Conservation (phyloP, 2,329 filamentous ascomycete species). For the Teratosphaeria viscida region DNA sequence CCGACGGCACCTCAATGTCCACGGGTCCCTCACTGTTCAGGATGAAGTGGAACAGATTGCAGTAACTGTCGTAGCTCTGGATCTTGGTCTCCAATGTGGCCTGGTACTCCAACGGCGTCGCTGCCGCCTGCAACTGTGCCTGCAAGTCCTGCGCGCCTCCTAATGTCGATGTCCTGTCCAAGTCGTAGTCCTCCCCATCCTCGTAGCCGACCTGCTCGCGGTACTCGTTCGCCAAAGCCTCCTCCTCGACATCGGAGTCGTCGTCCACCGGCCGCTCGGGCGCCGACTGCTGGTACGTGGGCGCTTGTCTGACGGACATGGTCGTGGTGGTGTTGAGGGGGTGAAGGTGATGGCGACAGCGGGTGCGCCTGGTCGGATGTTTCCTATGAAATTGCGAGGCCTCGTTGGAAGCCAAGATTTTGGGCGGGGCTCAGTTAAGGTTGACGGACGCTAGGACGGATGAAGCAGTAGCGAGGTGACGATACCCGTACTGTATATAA, state of each 20-base stretch:
- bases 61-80: conserved; percentile 98
- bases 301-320: conserved; percentile 31
- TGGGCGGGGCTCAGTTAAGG: background rate
- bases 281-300: conserved; percentile 31
- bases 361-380: background rate
- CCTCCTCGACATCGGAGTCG: conserved; percentile 86
- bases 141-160: conserved; percentile 84
- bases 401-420: background rate
- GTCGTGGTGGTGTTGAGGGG: conserved; percentile 5
- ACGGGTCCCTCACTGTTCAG: conserved; percentile 98
- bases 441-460: background rate
- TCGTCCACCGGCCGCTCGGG: conserved; percentile 36
- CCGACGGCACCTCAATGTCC: conserved; percentile 90
- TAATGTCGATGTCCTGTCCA: conserved; percentile 59
- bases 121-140: conserved; percentile 79
- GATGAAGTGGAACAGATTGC: conserved; percentile 98
- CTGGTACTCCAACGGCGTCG: conserved; percentile 91
- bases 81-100: conserved; percentile 95
- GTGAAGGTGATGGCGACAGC: background rate
- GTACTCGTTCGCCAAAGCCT: conserved; percentile 91
- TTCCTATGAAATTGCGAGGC: background rate
- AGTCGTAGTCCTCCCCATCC: conserved; percentile 53
- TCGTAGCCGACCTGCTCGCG: conserved; percentile 92
- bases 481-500: background rate
- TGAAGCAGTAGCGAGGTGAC: background rate